A percentile compares a stretch with the other conserved stretches of the same genome.
Conservation (phyloP, 352 stramenopile species). For the Blastocystis sp. region DNA sequence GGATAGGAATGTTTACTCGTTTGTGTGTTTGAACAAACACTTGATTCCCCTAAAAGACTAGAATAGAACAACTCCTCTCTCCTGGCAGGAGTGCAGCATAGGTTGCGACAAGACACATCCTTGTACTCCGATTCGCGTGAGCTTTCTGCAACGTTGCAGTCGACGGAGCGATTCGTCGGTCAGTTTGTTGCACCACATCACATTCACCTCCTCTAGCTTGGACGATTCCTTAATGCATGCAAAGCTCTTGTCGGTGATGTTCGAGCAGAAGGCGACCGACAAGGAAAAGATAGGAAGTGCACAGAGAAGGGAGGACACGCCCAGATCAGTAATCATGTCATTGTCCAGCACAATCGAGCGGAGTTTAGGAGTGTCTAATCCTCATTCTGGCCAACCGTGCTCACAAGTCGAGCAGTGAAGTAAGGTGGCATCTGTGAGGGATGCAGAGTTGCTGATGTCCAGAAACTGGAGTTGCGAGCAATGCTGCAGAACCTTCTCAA, state of each 20-base stretch:
- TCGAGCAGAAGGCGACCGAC: conserved; percentile 1
- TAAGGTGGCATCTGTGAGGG: neutral
- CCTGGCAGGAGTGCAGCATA: conserved; percentile 19
- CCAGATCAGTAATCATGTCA: neutral
- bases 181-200: conserved; percentile 51
- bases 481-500: neutral
- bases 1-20: conserved; percentile 44
- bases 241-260: conserved; percentile 19
- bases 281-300: neutral
- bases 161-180: conserved; percentile 13
- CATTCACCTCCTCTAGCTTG: conserved; percentile 35
- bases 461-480: neutral
- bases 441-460: conserved; percentile 10
- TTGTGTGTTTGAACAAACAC: neutral
- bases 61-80: conserved; percentile 14
- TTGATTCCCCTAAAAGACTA: conserved; percentile 27
- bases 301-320: neutral
- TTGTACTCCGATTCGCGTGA: neutral
- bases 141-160: conserved; percentile 5
- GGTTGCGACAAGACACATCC: conserved; percentile 2
- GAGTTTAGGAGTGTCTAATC: neutral
- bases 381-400: neutral
- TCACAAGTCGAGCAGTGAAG: neutral
- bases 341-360: conserved; percentile 1
- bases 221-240: neutral